A percentile compares a stretch with the other conserved stretches of the same genome.
These are phyloP conservation scores for Niveomyces coronatus DNA, from an alignment of 2,329 filamentous ascomycete species.

Conservation along the genomic window DNA sequence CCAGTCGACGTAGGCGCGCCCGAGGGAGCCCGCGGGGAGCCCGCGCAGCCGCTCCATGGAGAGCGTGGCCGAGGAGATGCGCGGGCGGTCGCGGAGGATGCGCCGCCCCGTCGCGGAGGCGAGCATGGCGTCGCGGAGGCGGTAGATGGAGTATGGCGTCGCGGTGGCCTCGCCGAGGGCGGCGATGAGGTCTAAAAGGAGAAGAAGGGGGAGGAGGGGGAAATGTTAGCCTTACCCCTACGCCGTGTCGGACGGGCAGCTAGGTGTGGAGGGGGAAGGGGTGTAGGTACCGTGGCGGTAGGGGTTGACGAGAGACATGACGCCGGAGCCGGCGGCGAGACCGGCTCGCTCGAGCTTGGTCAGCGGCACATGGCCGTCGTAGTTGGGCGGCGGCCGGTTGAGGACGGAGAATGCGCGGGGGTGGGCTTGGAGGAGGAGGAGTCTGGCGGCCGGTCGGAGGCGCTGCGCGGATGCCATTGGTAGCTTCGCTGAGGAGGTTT, in stretches of 20 bases:
- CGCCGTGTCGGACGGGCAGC: background rate
- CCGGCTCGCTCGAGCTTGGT: slow-evolving; percentile 65
- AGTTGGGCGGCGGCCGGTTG: slow-evolving; percentile 75
- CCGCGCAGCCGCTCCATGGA: slow-evolving; percentile 58
- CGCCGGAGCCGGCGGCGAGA: slow-evolving; percentile 54
- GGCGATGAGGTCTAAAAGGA: slow-evolving; percentile 70
- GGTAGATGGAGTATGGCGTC: slow-evolving; percentile 88
- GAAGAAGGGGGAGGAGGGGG: background rate
- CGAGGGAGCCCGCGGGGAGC: slow-evolving; percentile 65
- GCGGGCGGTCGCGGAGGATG: slow-evolving; percentile 81
- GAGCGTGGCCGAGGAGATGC: slow-evolving; percentile 69
- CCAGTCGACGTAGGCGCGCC: slow-evolving; percentile 76
- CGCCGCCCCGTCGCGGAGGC: slow-evolving; percentile 70
- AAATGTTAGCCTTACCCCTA: background rate
- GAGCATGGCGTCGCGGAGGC: slow-evolving; percentile 88
- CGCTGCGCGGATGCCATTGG: slow-evolving; percentile 1
- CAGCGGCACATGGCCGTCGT: slow-evolving; percentile 86
- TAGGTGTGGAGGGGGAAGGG: background rate
- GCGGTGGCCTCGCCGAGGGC: slow-evolving; percentile 90
- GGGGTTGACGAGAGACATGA: slow-evolving; percentile 61
- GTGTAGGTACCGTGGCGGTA: slow-evolving; percentile 56
- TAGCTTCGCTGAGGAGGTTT: background rate
- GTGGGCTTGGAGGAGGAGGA: slow-evolving; percentile 15
- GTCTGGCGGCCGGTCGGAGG: background rate
- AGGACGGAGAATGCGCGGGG: slow-evolving; percentile 60